A percentile compares a stretch with the other conserved stretches of the same genome.
Conservation (phyloP, 225 moss, liverwort and hornwort genomes). For the Pleurozium schreberi region DNA sequence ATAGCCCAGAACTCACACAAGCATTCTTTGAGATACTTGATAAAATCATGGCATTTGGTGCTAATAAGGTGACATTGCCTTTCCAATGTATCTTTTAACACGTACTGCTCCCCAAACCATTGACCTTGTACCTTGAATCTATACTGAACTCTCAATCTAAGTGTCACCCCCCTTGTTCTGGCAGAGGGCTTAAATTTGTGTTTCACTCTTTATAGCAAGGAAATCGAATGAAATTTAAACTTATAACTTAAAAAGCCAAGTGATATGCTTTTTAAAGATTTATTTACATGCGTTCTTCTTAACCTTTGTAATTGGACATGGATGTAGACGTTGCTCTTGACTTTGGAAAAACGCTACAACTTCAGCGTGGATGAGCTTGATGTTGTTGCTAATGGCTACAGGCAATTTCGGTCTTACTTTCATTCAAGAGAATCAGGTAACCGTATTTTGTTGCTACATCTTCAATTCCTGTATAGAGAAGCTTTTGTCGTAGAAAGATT, state of each 20-base stretch:
- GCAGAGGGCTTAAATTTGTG: not conserved
- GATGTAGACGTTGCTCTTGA: slow-evolving; percentile 52
- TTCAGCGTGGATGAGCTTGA: slow-evolving; percentile 61
- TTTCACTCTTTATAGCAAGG: not conserved
- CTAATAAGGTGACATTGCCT: slow-evolving; percentile 24
- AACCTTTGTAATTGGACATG: not conserved
- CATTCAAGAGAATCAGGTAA: slow-evolving; percentile 7
- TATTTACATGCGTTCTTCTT: not conserved
- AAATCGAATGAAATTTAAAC: not conserved
- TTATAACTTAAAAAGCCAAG: not conserved
- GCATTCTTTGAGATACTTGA: slow-evolving; percentile 59
- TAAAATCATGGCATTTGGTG: slow-evolving; percentile 41
- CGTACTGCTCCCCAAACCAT: not conserved
- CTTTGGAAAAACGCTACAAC: slow-evolving; percentile 82
- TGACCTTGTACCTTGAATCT: not conserved
- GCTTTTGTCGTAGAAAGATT: not conserved
- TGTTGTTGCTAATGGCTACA: slow-evolving; percentile 65
- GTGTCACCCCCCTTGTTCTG: not conserved
- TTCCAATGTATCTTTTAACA: not conserved
- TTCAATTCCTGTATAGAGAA: not conserved
- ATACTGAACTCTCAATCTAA: not conserved
- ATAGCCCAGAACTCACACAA: slow-evolving; percentile 46
- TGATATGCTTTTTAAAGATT: not conserved
- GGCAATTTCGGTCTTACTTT: slow-evolving; percentile 60
- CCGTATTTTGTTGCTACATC: not conserved